Percentiles rank a stretch among this genome's conserved stretches.
These are phyloP conservation scores for Fusarium sp. DNA, from an alignment of 2,329 filamentous ascomycete genomes.

Conservation along the genomic window DNA sequence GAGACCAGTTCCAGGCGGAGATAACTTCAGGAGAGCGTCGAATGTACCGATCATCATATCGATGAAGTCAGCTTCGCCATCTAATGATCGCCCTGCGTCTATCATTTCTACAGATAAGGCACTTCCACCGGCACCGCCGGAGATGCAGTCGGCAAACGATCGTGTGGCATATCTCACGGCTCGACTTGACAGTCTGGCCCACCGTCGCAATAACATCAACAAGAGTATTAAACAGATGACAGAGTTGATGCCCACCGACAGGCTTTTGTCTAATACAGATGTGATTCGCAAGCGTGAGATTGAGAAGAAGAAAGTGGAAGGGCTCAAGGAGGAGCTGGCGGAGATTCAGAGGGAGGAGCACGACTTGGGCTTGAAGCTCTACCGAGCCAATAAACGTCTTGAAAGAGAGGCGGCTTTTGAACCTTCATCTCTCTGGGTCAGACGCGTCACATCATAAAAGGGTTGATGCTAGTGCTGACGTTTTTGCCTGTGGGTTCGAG, in stretches of 20 bases:
- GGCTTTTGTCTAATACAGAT: slow-evolving; percentile 73
- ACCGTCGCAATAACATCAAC: slow-evolving; percentile 77
- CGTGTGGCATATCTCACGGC: slow-evolving; percentile 76
- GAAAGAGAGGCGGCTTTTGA: slow-evolving; percentile 75
- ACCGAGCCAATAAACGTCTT: slow-evolving; percentile 79
- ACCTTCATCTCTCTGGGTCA: slow-evolving; percentile 80
- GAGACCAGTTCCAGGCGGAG: slow-evolving; percentile 46
- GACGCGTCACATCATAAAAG: slow-evolving; percentile 74
- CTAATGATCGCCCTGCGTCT: slow-evolving; percentile 46
- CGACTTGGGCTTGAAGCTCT: slow-evolving; percentile 79
- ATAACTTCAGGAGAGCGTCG: slow-evolving; percentile 32
- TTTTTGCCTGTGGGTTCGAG: slow-evolving; percentile 15
- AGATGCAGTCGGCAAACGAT: slow-evolving; percentile 67
- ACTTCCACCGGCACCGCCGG: slow-evolving; percentile 71
- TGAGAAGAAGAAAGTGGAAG: slow-evolving; percentile 74
- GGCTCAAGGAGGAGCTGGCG: slow-evolving; percentile 73
- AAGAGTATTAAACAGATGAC: slow-evolving; percentile 81
- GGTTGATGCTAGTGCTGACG: neutral
- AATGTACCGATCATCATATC: slow-evolving; percentile 48
- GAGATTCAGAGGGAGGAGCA: slow-evolving; percentile 82
- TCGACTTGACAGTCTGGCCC: slow-evolving; percentile 71
- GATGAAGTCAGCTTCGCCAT: slow-evolving; percentile 41
- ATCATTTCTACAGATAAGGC: slow-evolving; percentile 64
- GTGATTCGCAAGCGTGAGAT: slow-evolving; percentile 67
- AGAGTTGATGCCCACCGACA: slow-evolving; percentile 79